Evolutionary conservation across 2,329 filamentous ascomycete species (phyloP).

Genomic region (Blastomyces parvus): DNA sequence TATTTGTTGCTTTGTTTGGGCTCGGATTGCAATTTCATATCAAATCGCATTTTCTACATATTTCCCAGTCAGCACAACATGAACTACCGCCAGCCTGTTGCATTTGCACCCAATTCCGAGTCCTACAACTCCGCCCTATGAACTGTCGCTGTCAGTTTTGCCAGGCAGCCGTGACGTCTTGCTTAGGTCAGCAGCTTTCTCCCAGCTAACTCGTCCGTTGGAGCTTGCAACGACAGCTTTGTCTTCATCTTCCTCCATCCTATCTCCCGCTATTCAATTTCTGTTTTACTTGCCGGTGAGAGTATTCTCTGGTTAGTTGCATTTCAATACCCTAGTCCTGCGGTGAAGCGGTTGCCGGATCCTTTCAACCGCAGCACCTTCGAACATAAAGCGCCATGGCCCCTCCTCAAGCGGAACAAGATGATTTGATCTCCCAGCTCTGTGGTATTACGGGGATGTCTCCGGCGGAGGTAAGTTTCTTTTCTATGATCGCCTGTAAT

Average conservation of each 20-base stretch:
- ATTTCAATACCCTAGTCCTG: background rate
- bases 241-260: background rate
- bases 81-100: no score
- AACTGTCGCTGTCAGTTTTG: background rate
- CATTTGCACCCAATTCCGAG: no score
- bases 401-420: slow-evolving; percentile 28
- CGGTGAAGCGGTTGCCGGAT: background rate
- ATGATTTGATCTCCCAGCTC: slow-evolving; percentile 44
- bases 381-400: slow-evolving; percentile 23
- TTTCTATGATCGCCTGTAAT: background rate
- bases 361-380: background rate
- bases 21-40: no score
- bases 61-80: no score
- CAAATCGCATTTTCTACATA: background rate
- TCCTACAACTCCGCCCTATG: no score
- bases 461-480: slow-evolving; percentile 39
- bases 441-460: slow-evolving; percentile 47
- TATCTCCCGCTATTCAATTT: background rate
- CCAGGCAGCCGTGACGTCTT: background rate
- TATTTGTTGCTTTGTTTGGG: no score
- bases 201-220: no score
- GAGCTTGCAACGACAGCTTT: background rate
- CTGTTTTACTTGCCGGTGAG: background rate
- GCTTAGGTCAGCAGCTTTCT: background rate
- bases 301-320: background rate